Evolutionary conservation across 352 stramenopile genomes (phyloP), one percentile per base, ranked within the genome.

Genomic region (Globisporangium splendens): DNA sequence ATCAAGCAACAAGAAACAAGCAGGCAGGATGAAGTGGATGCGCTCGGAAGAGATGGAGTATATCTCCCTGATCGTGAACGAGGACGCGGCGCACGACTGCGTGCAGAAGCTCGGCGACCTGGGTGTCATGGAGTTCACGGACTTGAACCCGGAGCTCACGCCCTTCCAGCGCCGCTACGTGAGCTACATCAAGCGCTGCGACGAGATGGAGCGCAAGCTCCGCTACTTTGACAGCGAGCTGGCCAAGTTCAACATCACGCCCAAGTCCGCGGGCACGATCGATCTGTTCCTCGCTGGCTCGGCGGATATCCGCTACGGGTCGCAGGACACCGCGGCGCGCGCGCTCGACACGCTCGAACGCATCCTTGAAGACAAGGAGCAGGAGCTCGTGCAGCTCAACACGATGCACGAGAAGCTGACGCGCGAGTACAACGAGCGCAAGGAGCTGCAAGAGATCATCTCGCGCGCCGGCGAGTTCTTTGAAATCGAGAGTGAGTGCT

Each of bases 1-100:
- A 41, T 7, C 12, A 44, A 44, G 12, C 10, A 3, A 18, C 3
- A n/a, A 18, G 6, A n/a, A 44, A 44, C 39, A 46, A 47, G 11
- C 14, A 42, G 20, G 53, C 46, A 54, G 39, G 46, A 94, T 94
- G 84, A 94, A 89, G 77, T 99, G 97, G 97, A 98, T 99, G 67
- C 96, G 97, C 61, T 99, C 96, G 52, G 93, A 98, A 70, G 94
- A 98, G 69, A 99, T 99, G 96, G 89, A 98, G 80, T 99, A 99
- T 66, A 97, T 99, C 77, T 98, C 91, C 58, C 80, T 99, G 53
- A 99, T 99, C 70, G 90, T 99, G 61, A 98, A 98, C 63, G 96
- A 99, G 72, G 96, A 99, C 70, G 96, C 96, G 21, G 93, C 96
- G 54, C 96, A 99, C 76, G 89, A 98, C 73, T 98, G 93, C 69